A percentile compares a stretch with the other conserved stretches of the same genome.
phyloP scores from a whole-genome alignment of 2,329 filamentous ascomycete genomes.

The Penicillium aurantiogriseum region DNA sequence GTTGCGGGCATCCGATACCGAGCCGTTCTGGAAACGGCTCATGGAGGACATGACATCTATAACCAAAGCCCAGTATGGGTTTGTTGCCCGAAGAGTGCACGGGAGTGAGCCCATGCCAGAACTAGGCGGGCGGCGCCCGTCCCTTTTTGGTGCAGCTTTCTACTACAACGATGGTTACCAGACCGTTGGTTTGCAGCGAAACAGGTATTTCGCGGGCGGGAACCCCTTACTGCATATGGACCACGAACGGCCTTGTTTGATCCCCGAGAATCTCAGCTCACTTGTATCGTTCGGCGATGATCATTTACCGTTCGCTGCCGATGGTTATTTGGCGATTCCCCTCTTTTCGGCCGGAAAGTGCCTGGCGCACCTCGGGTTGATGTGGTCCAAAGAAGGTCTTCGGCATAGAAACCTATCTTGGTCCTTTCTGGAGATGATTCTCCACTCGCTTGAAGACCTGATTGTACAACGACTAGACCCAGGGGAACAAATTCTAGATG shows the following conservation, averaged over 20 bases:
- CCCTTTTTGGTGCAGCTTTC: constrained; percentile 64
- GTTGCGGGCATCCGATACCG: constrained; percentile 53
- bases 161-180: constrained; percentile 63
- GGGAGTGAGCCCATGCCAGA: constrained; percentile 61
- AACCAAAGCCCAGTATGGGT: constrained; percentile 64
- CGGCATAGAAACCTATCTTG: constrained; percentile 58
- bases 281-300: constrained; percentile 62
- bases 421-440: constrained; percentile 65
- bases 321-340: constrained; percentile 66
- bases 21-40: constrained; percentile 63
- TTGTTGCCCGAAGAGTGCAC: constrained; percentile 64
- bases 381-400: constrained; percentile 66
- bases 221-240: constrained; percentile 68
- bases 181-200: constrained; percentile 53
- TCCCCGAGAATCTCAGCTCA: constrained; percentile 60
- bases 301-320: constrained; percentile 58
- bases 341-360: constrained; percentile 65
- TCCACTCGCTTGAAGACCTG: constrained; percentile 68
- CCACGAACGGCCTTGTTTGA: constrained; percentile 68
- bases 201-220: constrained; percentile 64
- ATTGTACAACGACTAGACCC: constrained; percentile 57
- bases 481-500: not conserved
- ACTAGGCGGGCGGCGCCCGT: constrained; percentile 60
- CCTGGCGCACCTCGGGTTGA: constrained; percentile 68
- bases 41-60: constrained; percentile 65